Evolutionary conservation across 345 rosid genomes (phyloP).

Genomic region (Psidium guajava): DNA sequence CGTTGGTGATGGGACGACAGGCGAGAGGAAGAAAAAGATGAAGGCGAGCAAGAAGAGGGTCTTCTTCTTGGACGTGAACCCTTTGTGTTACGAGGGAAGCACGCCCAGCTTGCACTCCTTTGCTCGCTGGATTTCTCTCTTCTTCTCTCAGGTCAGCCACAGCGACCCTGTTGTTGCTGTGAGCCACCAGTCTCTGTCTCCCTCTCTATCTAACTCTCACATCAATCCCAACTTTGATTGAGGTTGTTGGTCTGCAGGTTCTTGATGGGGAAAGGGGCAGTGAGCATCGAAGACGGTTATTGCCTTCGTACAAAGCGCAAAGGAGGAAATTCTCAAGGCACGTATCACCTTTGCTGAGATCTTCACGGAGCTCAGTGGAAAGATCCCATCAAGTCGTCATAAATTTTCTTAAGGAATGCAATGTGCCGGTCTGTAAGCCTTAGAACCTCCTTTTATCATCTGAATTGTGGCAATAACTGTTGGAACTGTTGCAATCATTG

Average conservation of each 20-base stretch:
- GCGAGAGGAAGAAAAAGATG: conserved; percentile 1
- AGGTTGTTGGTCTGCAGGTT: conserved; percentile 36
- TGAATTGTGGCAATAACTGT: not conserved
- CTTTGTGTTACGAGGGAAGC: conserved; percentile 76
- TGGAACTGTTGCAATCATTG: not conserved
- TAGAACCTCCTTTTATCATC: not conserved
- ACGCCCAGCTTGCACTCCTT: conserved; percentile 62
- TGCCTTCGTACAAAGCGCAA: conserved; percentile 86
- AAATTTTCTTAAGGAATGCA: conserved; percentile 65
- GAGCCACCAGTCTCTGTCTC: not conserved
- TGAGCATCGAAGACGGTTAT: conserved; percentile 50
- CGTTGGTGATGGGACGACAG: not conserved
- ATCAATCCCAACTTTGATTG: not conserved
- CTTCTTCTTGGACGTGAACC: conserved; percentile 82
- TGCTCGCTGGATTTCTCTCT: conserved; percentile 74
- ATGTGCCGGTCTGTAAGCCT: conserved; percentile 59
- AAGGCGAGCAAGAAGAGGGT: conserved; percentile 45
- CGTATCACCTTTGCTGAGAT: conserved; percentile 22
- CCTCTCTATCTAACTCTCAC: not conserved
- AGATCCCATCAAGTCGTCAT: conserved; percentile 32
- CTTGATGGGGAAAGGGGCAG: conserved; percentile 71
- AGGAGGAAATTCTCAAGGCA: conserved; percentile 30
- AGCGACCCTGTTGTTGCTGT: conserved; percentile 84
- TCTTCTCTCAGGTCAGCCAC: conserved; percentile 73
- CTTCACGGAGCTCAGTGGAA: conserved; percentile 14